Evolutionary conservation across 495 filamentous ascomycete genomes (phyloP), one percentile per base, ranked within the genome.

Genomic region (Durotheca rogersii): DNA sequence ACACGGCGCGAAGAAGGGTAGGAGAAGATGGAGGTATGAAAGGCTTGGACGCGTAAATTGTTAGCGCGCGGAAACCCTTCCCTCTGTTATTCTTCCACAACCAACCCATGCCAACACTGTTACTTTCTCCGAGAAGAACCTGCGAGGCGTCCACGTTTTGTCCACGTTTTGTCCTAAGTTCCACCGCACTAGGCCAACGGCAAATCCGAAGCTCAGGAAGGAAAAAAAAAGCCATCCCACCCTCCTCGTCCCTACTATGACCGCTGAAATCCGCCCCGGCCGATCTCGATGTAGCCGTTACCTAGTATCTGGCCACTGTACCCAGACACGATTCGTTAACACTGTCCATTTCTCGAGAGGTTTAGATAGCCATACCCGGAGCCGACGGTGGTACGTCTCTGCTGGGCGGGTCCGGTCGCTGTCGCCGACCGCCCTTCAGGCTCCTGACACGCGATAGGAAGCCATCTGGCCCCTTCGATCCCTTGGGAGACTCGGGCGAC

Each of bases 371-470:
- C 39, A 56, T 49, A 7, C 64, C 60, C 7, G 57, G 48, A 14
- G 33, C 23, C 11, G 53, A 36, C 3, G 51, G 33, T 5, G 56
- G 35, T 16, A 51, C 54, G 11, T 71, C 71, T 27, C 49, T 58
- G 50, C 38, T 56, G 3, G 64, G 57, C 11, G 57, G 64, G 12
- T 58, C 67, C 15, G 68, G 67, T 17, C 67, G 66, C 44, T 57
- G 60, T 48, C 73, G 62, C 29, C 68, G 67, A 44, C 71, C 66
- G 32, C 85, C 84, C 73, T 90, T 88, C 68, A 95, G 71, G 69
- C 86, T 90, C 81, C 88, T 93, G 68, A 96, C 90, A 30, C 91
- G 80, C 53, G 81, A 90, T 48, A 96, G 67, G 54, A 96, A 87
- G 2, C 90, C 87, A 15, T 75, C 78, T 49, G 62, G 69, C 19